Base-by-base conservation (phyloP, 2,329 filamentous ascomycete species). In the Nemania sp. region DNA sequence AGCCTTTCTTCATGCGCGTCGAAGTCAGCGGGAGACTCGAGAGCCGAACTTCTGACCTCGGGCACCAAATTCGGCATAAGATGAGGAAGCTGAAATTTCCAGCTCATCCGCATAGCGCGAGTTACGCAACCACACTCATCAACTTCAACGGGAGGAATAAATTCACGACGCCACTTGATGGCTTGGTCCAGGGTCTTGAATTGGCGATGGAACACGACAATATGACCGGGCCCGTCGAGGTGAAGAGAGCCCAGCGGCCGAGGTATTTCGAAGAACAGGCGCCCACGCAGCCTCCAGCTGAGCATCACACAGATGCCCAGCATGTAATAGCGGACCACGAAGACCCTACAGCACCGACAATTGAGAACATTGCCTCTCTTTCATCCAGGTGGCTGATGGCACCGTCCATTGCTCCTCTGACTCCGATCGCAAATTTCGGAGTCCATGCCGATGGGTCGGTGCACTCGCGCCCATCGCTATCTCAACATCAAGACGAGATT, bases 1-100 rank as follows among this genome's bases (percentile, higher is more conserved):
- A 68, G 31, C 64, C 66, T 4, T 69, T 70, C 49, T 56, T 67
- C 24, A 67, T 70, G 59, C 60, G 61, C 17, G 66, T 70, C 3
- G 62, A 66, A 40, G 65, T 70, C 11, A 57, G 61, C 17, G 68
- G 67, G 6, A 63, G 53, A n/a, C 50, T 69, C 2, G 62, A 70
- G 48, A 63, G 56, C 22, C 55, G 49, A 17, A 31, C 28, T 1
- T 61, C 60, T 15, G 51, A 64, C 24, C 30, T 61, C 20, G 44
- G 60, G 15, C 49, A 64, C 20, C 59, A 60, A 40, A 39, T 58
- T 8, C 60, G 50, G 43, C 47, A 63, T 6, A 59, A 52, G 28
- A 57, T 66, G 20, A 55, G 48, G 36, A 59, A 59, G 33, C 42
- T 64, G 11, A 63, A 55, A 26, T 63, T 68, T 30, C 56, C 56